These are phyloP conservation scores for Striga hermonthica DNA, from an alignment of 305 asterid genomes.

Conservation along the genomic window DNA sequence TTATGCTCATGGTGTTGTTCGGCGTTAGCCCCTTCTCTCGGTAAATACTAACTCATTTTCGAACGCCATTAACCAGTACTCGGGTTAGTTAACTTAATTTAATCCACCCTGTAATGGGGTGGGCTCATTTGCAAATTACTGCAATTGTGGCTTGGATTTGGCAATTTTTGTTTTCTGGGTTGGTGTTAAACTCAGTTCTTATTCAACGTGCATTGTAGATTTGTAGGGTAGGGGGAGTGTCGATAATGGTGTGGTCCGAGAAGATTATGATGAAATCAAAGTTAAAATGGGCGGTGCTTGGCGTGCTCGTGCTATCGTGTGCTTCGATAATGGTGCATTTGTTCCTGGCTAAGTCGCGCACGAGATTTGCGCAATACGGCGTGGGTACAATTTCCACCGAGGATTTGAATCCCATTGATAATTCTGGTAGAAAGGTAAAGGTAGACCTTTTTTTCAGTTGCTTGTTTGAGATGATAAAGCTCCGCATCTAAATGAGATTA, in stretches of 20 bases:
- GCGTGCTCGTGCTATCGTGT: conserved; percentile 67
- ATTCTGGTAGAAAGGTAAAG: conserved; percentile 46
- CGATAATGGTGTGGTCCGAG: conserved; percentile 34
- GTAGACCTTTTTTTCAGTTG: conserved; percentile 19
- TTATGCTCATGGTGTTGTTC: conserved; percentile 30
- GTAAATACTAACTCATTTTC: conserved; percentile 24
- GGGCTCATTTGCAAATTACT: conserved; percentile 17
- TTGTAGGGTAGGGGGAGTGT: conserved; percentile 31
- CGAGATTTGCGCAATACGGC: conserved; percentile 49
- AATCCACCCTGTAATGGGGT: conserved; percentile 18
- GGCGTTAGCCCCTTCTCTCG: conserved; percentile 32
- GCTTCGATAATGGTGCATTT: conserved; percentile 72
- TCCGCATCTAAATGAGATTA: conserved; percentile 9
- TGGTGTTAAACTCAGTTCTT: conserved; percentile 22
- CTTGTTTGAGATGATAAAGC: conserved; percentile 3
- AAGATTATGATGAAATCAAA: conserved; percentile 65
- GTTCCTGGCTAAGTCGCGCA: conserved; percentile 84
- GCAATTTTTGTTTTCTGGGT: conserved; percentile 5
- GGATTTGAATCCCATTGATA: conserved; percentile 48
- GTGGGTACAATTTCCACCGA: conserved; percentile 50
- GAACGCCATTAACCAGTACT: not conserved
- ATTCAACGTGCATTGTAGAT: conserved; percentile 36
- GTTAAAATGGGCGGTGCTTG: conserved; percentile 87
- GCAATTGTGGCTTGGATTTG: not conserved
- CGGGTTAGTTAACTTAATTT: not conserved